Conservation (phyloP, 2,329 filamentous ascomycete species). For the Xylariales sp. region DNA sequence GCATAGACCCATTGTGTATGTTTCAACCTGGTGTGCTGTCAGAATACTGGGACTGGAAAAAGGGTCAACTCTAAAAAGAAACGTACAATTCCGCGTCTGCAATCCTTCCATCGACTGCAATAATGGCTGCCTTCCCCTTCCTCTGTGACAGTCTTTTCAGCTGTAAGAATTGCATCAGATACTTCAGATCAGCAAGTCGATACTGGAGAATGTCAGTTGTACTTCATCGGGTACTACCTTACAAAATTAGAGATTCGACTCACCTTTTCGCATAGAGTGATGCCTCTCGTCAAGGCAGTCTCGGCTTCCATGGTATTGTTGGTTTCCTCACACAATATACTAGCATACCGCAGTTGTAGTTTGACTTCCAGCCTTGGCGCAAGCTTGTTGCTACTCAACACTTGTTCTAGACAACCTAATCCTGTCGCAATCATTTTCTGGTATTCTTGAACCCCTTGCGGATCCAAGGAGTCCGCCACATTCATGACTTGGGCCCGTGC, state of each 20-base stretch:
- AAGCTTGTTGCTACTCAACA: constrained; percentile 56
- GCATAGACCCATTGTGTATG: constrained; percentile 72
- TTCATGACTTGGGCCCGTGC: constrained; percentile 53
- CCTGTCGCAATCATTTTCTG: constrained; percentile 68
- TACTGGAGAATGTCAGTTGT: too few relatives aligned
- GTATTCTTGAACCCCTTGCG: constrained; percentile 57
- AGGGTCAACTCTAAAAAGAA: too few relatives aligned
- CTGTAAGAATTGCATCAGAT: constrained; percentile 71
- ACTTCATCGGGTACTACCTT: too few relatives aligned
- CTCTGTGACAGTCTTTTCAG: constrained; percentile 66
- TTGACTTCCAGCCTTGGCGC: constrained; percentile 64
- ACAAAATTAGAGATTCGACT: too few relatives aligned
- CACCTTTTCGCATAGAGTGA: constrained; percentile 64
- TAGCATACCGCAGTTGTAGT: constrained; percentile 66
- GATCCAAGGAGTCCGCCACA: constrained; percentile 45
- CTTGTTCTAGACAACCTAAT: constrained; percentile 66
- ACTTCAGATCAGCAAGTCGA: constrained; percentile 63
- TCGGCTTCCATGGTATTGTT: constrained; percentile 72
- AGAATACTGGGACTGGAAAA: constrained; percentile 11
- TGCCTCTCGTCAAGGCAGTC: constrained; percentile 65
- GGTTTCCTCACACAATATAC: constrained; percentile 68
- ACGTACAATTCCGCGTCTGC: constrained; percentile 61
- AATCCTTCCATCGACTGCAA: constrained; percentile 65
- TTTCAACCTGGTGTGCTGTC: constrained; percentile 39
- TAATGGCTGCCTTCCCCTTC: constrained; percentile 68